These are phyloP conservation scores for Bacterosira constricta DNA, from an alignment of 108 stramenopile species.

Conservation along the genomic window DNA sequence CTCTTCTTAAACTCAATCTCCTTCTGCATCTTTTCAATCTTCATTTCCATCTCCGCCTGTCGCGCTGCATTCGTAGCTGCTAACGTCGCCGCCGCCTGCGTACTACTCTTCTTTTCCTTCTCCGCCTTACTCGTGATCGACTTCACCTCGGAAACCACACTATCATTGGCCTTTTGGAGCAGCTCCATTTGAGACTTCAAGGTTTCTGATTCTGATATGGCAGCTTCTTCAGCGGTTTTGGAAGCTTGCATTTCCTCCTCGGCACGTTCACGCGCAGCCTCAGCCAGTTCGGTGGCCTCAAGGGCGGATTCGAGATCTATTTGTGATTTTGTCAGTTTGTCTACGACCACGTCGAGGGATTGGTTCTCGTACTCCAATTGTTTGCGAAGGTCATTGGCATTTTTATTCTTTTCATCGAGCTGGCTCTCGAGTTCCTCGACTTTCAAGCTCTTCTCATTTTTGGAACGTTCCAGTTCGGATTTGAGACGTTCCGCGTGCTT, in stretches of 20 bases:
- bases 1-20: slow-evolving; percentile 37
- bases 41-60: slow-evolving; percentile 51
- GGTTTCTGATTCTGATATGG: slow-evolving; percentile 28
- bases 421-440: slow-evolving; percentile 35
- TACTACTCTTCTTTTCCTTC: slow-evolving; percentile 37
- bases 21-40: slow-evolving; percentile 42
- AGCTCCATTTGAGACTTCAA: slow-evolving; percentile 35
- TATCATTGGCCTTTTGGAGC: slow-evolving; percentile 29
- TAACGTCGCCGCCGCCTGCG: slow-evolving; percentile 42
- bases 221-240: slow-evolving; percentile 17
- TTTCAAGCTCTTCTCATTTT: slow-evolving; percentile 16
- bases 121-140: slow-evolving; percentile 27
- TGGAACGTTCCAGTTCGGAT: slow-evolving; percentile 23
- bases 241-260: slow-evolving; percentile 11
- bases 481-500: slow-evolving; percentile 38
- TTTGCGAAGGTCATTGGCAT: slow-evolving; percentile 11
- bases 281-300: slow-evolving; percentile 20
- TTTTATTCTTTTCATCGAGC: slow-evolving; percentile 31
- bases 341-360: not conserved
- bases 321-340: slow-evolving; percentile 22
- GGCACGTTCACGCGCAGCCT: slow-evolving; percentile 11
- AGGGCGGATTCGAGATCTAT: slow-evolving; percentile 18
- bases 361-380: slow-evolving; percentile 27
- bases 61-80: slow-evolving; percentile 52
- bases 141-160: slow-evolving; percentile 21